Evolutionary conservation across 2,329 filamentous ascomycete genomes (phyloP).

Genomic region (Ophiosphaerella herpotricha): DNA sequence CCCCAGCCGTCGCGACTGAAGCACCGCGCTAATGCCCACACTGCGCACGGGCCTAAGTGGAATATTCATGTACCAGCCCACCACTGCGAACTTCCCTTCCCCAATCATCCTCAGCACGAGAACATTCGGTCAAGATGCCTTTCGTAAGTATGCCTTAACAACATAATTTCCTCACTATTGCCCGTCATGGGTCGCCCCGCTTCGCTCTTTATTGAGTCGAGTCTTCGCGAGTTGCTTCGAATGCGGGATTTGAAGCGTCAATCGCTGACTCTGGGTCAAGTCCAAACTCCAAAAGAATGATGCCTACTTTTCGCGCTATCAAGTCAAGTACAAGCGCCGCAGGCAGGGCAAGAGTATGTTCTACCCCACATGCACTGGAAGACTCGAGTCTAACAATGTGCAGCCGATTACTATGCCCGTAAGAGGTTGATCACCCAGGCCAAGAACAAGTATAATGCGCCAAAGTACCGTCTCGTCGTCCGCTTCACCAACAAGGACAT

Average conservation of each 20-base stretch:
- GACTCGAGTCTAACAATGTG: constrained; percentile 59
- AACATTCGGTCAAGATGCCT: constrained; percentile 50
- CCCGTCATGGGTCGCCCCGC: constrained; percentile 32
- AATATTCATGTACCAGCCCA: constrained; percentile 5
- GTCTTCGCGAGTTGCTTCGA: constrained; percentile 91
- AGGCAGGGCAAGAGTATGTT: constrained; percentile 95
- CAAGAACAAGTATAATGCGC: constrained; percentile 99
- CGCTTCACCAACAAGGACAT: constrained; percentile 99
- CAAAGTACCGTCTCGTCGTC: constrained; percentile 99
- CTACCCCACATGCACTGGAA: background rate
- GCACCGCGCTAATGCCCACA: constrained; percentile 15
- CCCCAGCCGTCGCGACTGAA: constrained; percentile 11
- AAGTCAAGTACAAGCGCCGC: constrained; percentile 99
- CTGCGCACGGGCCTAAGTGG: constrained; percentile 9
- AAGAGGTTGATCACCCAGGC: constrained; percentile 99
- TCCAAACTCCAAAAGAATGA: constrained; percentile 96
- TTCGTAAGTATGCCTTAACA: constrained; percentile 50
- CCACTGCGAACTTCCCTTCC: constrained; percentile 27
- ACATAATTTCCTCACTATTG: constrained; percentile 6
- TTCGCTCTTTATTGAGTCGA: constrained; percentile 37
- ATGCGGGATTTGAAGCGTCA: constrained; percentile 85
- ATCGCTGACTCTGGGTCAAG: constrained; percentile 98
- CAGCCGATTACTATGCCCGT: constrained; percentile 98
- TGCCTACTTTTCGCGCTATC: constrained; percentile 99
- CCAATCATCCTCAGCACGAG: constrained; percentile 26